A percentile compares a stretch with the other conserved stretches of the same genome.
Evolutionary conservation across 768 basidiomycete genomes (phyloP).

Genomic region (Phylloporus sp.): DNA sequence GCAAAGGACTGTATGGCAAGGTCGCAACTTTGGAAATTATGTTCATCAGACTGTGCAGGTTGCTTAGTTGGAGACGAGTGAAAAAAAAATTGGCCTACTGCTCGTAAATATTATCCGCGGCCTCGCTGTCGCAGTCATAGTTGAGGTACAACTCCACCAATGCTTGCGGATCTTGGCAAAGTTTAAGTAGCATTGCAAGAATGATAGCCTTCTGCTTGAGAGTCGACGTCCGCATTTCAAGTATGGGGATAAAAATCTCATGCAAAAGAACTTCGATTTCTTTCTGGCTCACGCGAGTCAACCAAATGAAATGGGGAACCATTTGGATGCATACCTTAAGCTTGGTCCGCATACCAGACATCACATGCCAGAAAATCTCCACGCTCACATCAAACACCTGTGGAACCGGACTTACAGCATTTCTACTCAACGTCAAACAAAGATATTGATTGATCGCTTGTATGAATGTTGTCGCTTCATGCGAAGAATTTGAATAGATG

Average conservation of each 20-base stretch:
- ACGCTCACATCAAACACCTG: slow-evolving; percentile 98
- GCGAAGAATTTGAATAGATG: slow-evolving; percentile 85
- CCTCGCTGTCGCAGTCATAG: slow-evolving; percentile 96
- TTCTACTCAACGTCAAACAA: slow-evolving; percentile 86
- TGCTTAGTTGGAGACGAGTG: slow-evolving; percentile 4
- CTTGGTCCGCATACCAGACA: slow-evolving; percentile 92
- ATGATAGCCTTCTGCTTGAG: slow-evolving; percentile 93
- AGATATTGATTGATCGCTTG: slow-evolving; percentile 96
- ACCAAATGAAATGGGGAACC: not conserved
- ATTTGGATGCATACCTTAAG: slow-evolving; percentile 62
- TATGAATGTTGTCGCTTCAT: slow-evolving; percentile 84
- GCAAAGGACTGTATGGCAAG: slow-evolving; percentile 41
- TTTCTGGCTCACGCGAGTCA: slow-evolving; percentile 55
- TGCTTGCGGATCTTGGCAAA: slow-evolving; percentile 96
- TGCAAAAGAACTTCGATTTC: slow-evolving; percentile 98
- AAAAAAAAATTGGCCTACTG: slow-evolving; percentile 46
- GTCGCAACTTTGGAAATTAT: slow-evolving; percentile 91
- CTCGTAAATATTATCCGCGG: slow-evolving; percentile 96
- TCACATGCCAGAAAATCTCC: slow-evolving; percentile 95
- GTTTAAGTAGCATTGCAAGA: slow-evolving; percentile 76
- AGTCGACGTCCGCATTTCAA: slow-evolving; percentile 97
- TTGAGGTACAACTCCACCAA: slow-evolving; percentile 98
- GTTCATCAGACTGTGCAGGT: slow-evolving; percentile 69
- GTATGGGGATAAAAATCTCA: slow-evolving; percentile 96
- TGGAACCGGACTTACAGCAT: slow-evolving; percentile 90